A percentile compares a stretch with the other conserved stretches of the same genome.
Evolutionary conservation across 257 asterid species (phyloP).

Genomic region (Ligustrum vulgare): DNA sequence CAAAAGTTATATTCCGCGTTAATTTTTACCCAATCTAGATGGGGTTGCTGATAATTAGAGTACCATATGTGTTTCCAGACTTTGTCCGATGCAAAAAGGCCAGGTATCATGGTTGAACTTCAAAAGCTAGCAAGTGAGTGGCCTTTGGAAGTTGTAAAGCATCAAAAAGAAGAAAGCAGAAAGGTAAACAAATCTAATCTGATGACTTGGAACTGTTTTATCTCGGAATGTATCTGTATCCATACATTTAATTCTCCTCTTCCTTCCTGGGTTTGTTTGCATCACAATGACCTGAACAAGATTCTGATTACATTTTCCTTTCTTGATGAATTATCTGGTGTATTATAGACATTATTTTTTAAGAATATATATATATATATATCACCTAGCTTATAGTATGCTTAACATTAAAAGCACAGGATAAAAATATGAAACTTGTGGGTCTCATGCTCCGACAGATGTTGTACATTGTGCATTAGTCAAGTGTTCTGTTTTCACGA

Average conservation of each 20-base stretch:
- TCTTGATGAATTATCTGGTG: no score
- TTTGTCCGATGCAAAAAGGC: constrained; percentile 47
- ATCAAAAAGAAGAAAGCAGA: constrained; percentile 47
- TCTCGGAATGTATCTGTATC: neutral
- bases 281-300: no score
- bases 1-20: neutral
- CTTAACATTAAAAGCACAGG: no score
- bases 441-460: neutral
- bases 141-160: constrained; percentile 68
- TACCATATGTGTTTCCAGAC: constrained; percentile 36
- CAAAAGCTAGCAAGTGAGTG: constrained; percentile 73
- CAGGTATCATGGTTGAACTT: constrained; percentile 52
- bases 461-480: neutral
- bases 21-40: neutral
- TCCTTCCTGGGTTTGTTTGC: neutral
- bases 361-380: no score
- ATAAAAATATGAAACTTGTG: no score
- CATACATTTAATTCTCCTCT: neutral
- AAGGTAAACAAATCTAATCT: constrained; percentile 38
- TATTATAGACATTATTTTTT: no score
- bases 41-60: neutral
- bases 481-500: neutral
- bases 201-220: neutral
- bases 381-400: no score
- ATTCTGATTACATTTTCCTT: no score